Base-by-base conservation (phyloP, 176 grass and related monocot genomes). In the Juncus effusus region DNA sequence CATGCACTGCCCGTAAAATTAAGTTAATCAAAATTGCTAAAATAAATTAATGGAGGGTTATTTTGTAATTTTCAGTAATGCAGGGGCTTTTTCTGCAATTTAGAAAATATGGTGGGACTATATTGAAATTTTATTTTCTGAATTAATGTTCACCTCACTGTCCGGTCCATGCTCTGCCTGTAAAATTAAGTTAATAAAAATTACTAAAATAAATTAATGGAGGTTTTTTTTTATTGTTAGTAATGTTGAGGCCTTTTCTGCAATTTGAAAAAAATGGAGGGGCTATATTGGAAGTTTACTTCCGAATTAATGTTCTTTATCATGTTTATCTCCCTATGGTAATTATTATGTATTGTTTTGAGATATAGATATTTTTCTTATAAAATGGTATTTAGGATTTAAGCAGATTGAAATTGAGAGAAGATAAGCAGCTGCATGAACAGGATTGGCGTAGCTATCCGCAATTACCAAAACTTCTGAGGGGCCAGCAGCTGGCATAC, bases 151-250 rank as follows among this genome's bases (percentile, higher is more conserved):
- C 19, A 28, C 19, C 19, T 28, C 19, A 28, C 88, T 97, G 68
- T 97, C 93, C 50, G 93, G 93, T 12, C 93, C 93, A 73, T 97
- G 93, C 63, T 97, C 93, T 38, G 93, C 93, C 93, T 97, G 79
- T 67, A 68, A 28, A 28, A 28, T 28, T 28, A 28, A 28, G 19
- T 28, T 28, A 28, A 28, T 28, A 0, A n/a, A n/a, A n/a, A 28
- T 28, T 28, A 28, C 19, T 28, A 28, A 28, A 28, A 28, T 28
- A 28, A 28, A 28, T 28, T 28, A 28, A 28, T 28, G 19, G 19
- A 28, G 19, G 19, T 28, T 28, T 28, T 28, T 28, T 28, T 28
- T 28, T 28, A 28, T 28, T 28, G 19, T 28, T 1, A 28, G 1
- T 28, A 83, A 47, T 9, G 44, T 9, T 6, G 0, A 2, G 44